phyloP scores from a whole-genome alignment of 352 stramenopile species.

The Phytophthora kernoviae region DNA sequence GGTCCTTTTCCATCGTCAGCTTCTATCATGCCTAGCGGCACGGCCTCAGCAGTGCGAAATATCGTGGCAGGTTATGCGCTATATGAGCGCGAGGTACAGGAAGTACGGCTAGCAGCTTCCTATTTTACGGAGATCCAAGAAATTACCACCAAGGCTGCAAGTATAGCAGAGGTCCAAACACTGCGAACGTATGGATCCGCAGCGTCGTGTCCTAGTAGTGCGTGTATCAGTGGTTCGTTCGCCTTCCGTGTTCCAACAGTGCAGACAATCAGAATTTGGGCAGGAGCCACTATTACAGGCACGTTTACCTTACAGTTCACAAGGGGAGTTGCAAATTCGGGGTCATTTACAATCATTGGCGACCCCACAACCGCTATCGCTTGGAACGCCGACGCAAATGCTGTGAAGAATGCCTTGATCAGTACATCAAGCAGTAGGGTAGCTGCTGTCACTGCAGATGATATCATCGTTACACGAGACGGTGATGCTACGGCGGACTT shows the following conservation, averaged over 20 bases:
- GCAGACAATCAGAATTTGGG: constrained; percentile 70
- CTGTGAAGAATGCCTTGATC: constrained; percentile 37
- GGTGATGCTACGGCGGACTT: constrained; percentile 62
- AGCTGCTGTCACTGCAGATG: constrained; percentile 34
- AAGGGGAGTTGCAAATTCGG: constrained; percentile 29
- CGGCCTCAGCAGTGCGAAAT: constrained; percentile 52
- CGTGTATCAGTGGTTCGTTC: constrained; percentile 57
- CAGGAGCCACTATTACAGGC: constrained; percentile 55
- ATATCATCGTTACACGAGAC: constrained; percentile 79
- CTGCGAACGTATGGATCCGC: constrained; percentile 54
- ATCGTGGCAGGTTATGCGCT: constrained; percentile 64
- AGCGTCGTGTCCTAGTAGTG: constrained; percentile 46
- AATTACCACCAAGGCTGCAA: constrained; percentile 63
- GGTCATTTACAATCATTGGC: constrained; percentile 36
- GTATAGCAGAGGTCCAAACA: constrained; percentile 78
- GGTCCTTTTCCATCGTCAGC: constrained; percentile 45
- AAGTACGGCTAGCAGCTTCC: constrained; percentile 65
- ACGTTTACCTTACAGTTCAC: constrained; percentile 57
- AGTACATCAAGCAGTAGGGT: constrained; percentile 17
- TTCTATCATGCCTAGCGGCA: constrained; percentile 54
- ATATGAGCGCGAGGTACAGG: constrained; percentile 64
- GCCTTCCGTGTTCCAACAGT: constrained; percentile 77
- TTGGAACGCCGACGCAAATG: constrained; percentile 45
- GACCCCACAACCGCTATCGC: constrained; percentile 32
- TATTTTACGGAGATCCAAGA: constrained; percentile 75